phyloP scores from a whole-genome alignment of 2,329 filamentous ascomycete species.

The Cordyceps tenuipes region DNA sequence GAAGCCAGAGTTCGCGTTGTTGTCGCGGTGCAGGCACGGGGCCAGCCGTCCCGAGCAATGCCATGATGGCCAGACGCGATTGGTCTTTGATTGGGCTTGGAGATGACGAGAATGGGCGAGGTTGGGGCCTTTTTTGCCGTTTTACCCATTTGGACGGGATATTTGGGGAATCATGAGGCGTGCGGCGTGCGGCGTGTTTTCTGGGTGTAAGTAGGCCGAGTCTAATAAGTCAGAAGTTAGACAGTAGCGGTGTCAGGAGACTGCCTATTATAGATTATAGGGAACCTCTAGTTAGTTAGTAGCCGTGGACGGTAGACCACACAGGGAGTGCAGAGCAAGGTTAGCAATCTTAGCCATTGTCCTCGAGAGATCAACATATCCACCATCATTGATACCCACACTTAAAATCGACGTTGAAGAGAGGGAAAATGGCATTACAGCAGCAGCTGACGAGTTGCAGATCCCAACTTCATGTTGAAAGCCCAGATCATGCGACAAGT shows the following conservation, averaged over 20 bases:
- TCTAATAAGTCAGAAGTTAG: neutral
- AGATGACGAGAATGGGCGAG: neutral
- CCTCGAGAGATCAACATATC: neutral
- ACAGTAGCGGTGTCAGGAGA: constrained; percentile 6
- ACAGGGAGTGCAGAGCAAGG: neutral
- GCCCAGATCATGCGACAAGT: neutral
- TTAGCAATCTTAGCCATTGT: neutral
- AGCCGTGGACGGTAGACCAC: neutral
- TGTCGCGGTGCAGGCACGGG: neutral
- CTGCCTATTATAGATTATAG: neutral
- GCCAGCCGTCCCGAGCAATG: neutral
- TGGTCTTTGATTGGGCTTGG: neutral
- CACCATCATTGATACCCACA: constrained; percentile 3
- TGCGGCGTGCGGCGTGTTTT: too few relatives aligned
- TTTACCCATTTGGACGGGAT: neutral
- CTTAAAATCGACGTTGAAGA: neutral
- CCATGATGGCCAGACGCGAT: neutral
- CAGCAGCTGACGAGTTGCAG: constrained; percentile 2
- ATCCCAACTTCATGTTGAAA: neutral
- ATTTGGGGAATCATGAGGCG: neutral
- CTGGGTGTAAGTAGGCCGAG: neutral
- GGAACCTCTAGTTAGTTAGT: neutral
- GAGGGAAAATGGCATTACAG: constrained; percentile 1
- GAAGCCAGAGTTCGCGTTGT: neutral
- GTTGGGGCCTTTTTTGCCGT: neutral